Evolutionary conservation across 148 eudicot genomes (phyloP).

Genomic region (Vaccinium vitisidaea): DNA sequence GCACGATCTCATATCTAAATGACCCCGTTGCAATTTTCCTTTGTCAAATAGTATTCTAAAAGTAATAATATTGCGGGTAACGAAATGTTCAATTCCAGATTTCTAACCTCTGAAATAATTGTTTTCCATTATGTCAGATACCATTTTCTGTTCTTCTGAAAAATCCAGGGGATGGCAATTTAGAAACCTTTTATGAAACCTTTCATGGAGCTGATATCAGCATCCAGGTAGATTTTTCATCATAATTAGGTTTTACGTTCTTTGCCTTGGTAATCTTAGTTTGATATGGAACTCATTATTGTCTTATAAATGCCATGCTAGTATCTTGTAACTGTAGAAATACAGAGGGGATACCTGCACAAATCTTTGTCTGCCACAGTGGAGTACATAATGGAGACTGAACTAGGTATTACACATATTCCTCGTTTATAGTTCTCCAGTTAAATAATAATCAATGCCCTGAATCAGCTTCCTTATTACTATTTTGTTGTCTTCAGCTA

Average conservation of each 20-base stretch:
- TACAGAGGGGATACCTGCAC: conserved; percentile 66
- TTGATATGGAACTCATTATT: neutral
- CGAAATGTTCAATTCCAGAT: neutral
- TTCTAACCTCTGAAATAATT: neutral
- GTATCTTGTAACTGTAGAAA: conserved; percentile 68
- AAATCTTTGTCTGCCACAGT: conserved; percentile 63
- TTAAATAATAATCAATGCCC: neutral
- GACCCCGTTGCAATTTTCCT: neutral
- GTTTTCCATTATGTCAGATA: conserved; percentile 38
- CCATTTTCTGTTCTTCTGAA: conserved; percentile 62
- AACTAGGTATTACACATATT: conserved; percentile 37
- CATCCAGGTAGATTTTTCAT: conserved; percentile 54
- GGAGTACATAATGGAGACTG: conserved; percentile 72
- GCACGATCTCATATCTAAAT: neutral
- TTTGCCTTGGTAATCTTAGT: neutral
- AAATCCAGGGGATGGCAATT: conserved; percentile 39
- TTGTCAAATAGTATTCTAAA: neutral
- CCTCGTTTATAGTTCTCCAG: neutral
- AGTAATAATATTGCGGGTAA: neutral
- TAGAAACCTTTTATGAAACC: conserved; percentile 62
- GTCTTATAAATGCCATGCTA: conserved; percentile 26
- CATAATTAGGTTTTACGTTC: neutral
- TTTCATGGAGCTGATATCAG: conserved; percentile 73
- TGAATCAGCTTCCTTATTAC: conserved; percentile 5
- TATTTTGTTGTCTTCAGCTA: conserved; percentile 37